Evolutionary conservation across 2,329 filamentous ascomycete species (phyloP).

Genomic region (Monosporascus sp.): DNA sequence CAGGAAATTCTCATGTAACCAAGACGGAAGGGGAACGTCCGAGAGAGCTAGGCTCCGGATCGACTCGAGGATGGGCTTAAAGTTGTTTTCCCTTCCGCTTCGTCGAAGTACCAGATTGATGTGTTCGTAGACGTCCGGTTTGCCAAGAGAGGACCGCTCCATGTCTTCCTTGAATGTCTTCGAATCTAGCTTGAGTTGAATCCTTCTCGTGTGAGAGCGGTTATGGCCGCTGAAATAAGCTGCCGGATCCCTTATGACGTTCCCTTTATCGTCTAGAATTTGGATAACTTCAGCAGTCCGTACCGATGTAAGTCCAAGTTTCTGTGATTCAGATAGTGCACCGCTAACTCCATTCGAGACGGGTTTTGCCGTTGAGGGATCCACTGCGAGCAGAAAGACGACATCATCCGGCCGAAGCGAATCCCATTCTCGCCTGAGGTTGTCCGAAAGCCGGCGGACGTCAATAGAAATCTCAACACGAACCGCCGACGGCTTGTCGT

Average conservation of each 20-base stretch:
- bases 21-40: slow-evolving; percentile 78
- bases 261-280: slow-evolving; percentile 79
- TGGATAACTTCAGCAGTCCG: slow-evolving; percentile 82
- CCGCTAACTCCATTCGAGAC: slow-evolving; percentile 48
- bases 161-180: slow-evolving; percentile 72
- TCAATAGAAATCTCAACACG: slow-evolving; percentile 83
- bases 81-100: slow-evolving; percentile 89
- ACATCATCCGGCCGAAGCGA: slow-evolving; percentile 79
- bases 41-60: slow-evolving; percentile 82
- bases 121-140: slow-evolving; percentile 71
- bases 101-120: slow-evolving; percentile 85
- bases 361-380: slow-evolving; percentile 49
- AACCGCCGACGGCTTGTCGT: slow-evolving; percentile 75
- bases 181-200: slow-evolving; percentile 79
- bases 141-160: slow-evolving; percentile 58
- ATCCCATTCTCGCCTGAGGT: slow-evolving; percentile 83
- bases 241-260: slow-evolving; percentile 58
- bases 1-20: slow-evolving; percentile 96
- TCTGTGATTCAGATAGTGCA: slow-evolving; percentile 46
- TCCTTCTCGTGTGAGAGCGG: slow-evolving; percentile 56
- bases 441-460: slow-evolving; percentile 70
- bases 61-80: slow-evolving; percentile 86
- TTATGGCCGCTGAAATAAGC: slow-evolving; percentile 58
- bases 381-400: slow-evolving; percentile 77
- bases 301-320: slow-evolving; percentile 62